Percentiles rank a stretch among this genome's conserved stretches.
Conservation (phyloP, 2,329 filamentous ascomycete species). For the Myriosclerotinia curreyana region DNA sequence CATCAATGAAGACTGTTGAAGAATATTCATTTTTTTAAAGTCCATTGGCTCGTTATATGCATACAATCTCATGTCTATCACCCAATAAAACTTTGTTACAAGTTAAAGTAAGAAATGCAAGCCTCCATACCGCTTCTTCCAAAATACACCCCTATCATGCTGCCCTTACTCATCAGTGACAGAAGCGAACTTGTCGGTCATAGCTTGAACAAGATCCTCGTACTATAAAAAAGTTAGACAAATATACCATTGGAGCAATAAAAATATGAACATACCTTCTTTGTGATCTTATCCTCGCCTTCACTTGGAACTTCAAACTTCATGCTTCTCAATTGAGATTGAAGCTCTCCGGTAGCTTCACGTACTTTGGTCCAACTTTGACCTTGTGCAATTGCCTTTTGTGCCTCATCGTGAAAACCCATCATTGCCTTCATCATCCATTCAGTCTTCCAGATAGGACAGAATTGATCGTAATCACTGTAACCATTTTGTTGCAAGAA, state of each 20-base stretch:
- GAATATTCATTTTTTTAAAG: background rate
- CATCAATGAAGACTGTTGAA: background rate
- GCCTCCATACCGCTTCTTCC: slow-evolving; percentile 18
- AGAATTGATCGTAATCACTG: slow-evolving; percentile 98
- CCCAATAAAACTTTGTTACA: slow-evolving; percentile 28
- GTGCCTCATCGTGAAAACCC: slow-evolving; percentile 94
- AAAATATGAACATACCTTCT: slow-evolving; percentile 64
- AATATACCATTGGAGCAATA: background rate
- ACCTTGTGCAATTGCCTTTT: slow-evolving; percentile 90
- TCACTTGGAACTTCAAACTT: slow-evolving; percentile 95
- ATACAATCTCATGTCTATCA: slow-evolving; percentile 34
- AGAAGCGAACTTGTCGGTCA: slow-evolving; percentile 96
- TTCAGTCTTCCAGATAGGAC: slow-evolving; percentile 98
- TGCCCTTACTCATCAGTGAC: slow-evolving; percentile 81
- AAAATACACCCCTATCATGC: slow-evolving; percentile 8
- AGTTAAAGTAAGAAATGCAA: slow-evolving; percentile 31
- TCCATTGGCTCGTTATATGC: slow-evolving; percentile 29
- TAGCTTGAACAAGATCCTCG: slow-evolving; percentile 82
- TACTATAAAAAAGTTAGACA: slow-evolving; percentile 56
- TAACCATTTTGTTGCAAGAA: slow-evolving; percentile 99
- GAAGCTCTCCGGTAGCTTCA: slow-evolving; percentile 83
- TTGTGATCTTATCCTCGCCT: slow-evolving; percentile 72
- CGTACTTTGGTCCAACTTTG: slow-evolving; percentile 90
- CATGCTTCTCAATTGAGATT: slow-evolving; percentile 80
- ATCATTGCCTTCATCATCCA: slow-evolving; percentile 99